A percentile compares a stretch with the other conserved stretches of the same genome.
Conservation (phyloP, 2,329 filamentous ascomycete genomes). For the Fusarium heterosporum region DNA sequence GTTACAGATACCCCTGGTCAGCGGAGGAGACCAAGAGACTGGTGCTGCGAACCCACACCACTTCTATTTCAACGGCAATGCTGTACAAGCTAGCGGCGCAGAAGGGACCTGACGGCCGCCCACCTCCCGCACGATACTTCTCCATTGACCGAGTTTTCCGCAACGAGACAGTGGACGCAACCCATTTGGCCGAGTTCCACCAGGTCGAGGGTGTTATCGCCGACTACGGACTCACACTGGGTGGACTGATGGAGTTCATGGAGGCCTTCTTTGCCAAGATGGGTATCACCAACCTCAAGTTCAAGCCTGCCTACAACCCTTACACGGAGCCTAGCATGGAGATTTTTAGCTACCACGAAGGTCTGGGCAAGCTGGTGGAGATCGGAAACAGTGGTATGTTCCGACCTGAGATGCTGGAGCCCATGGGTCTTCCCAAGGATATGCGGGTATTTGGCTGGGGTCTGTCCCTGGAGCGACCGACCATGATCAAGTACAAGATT, state of each 20-base stretch:
- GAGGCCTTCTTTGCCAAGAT: constrained; percentile 96
- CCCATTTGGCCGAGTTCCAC: constrained; percentile 97
- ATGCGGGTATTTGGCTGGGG: constrained; percentile 96
- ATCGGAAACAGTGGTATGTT: constrained; percentile 99
- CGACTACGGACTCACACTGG: constrained; percentile 91
- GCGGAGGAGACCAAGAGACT: constrained; percentile 87
- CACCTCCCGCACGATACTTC: constrained; percentile 88
- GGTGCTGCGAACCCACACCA: constrained; percentile 96
- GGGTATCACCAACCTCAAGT: constrained; percentile 85
- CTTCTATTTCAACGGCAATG: constrained; percentile 89
- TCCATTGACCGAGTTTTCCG: constrained; percentile 98
- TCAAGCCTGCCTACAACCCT: constrained; percentile 97
- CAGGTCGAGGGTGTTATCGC: constrained; percentile 99
- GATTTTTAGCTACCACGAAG: constrained; percentile 95
- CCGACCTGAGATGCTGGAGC: constrained; percentile 94
- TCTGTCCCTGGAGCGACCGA: constrained; percentile 89
- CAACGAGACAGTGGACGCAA: constrained; percentile 97
- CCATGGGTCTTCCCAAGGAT: constrained; percentile 92
- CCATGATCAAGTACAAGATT: constrained; percentile 95
- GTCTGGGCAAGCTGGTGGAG: constrained; percentile 90
- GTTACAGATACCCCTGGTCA: constrained; percentile 95
- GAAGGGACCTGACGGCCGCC: constrained; percentile 76
- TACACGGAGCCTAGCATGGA: constrained; percentile 98
- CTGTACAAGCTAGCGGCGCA: constrained; percentile 88
- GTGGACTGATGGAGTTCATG: constrained; percentile 93